phyloP scores from a whole-genome alignment of 2,329 filamentous ascomycete species.

The Aspergillus latus region DNA sequence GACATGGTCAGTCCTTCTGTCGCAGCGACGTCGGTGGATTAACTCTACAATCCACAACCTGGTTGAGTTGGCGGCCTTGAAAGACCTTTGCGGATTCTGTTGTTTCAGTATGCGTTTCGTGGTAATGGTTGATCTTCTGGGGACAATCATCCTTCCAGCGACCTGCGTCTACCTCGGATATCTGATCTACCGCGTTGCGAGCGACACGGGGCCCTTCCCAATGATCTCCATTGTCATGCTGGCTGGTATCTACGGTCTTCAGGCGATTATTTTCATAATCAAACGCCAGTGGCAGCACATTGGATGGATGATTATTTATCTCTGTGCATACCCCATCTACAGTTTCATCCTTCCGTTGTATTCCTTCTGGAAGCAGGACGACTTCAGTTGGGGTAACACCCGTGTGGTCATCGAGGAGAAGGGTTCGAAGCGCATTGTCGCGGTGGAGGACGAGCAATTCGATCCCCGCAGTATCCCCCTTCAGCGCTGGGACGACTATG shows the following conservation, averaged over 20 bases:
- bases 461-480: conserved; percentile 91
- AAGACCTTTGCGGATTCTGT: conserved; percentile 97
- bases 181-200: conserved; percentile 76
- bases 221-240: conserved; percentile 85
- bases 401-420: conserved; percentile 95
- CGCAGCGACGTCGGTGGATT: conserved; percentile 98
- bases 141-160: conserved; percentile 87
- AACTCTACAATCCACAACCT: conserved; percentile 98
- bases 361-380: conserved; percentile 99
- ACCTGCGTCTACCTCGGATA: conserved; percentile 85
- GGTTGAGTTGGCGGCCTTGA: conserved; percentile 82
- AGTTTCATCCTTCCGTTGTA: conserved; percentile 89
- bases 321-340: conserved; percentile 92
- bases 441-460: conserved; percentile 78
- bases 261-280: conserved; percentile 92
- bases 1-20: conserved; percentile 88
- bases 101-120: conserved; percentile 98
- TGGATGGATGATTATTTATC: conserved; percentile 88
- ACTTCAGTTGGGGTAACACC: conserved; percentile 98
- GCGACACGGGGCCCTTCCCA: conserved; percentile 71
- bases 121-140: conserved; percentile 89
- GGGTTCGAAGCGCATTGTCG: conserved; percentile 85
- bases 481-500: conserved; percentile 97
- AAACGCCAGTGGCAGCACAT: conserved; percentile 98
- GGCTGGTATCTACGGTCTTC: conserved; percentile 88